These are phyloP conservation scores for Exophiala mesophila DNA, from an alignment of 2,329 filamentous ascomycete genomes.

Conservation along the genomic window DNA sequence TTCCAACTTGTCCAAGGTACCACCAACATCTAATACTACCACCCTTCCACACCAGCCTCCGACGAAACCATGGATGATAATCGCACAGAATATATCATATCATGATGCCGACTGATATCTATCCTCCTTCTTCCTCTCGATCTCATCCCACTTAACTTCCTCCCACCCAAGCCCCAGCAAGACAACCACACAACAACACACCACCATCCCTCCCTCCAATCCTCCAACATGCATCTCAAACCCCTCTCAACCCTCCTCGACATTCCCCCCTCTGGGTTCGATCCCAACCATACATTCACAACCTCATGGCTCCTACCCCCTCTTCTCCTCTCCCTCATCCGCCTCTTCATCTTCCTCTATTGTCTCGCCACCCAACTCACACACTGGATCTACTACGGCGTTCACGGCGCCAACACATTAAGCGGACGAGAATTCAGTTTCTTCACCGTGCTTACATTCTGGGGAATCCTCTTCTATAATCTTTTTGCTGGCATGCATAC, in stretches of 20 bases:
- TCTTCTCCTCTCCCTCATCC: constrained; percentile 42
- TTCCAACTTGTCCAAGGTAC: too few relatives aligned
- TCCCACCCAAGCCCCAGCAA: too few relatives aligned
- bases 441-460: constrained; percentile 79
- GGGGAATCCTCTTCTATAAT: constrained; percentile 78
- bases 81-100: too few relatives aligned
- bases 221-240: constrained; percentile 5
- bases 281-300: constrained; percentile 58
- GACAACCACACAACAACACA: too few relatives aligned
- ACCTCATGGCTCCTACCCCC: constrained; percentile 79
- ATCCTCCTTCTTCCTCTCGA: too few relatives aligned
- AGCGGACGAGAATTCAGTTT: constrained; percentile 64
- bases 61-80: too few relatives aligned
- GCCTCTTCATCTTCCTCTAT: constrained; percentile 51
- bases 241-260: constrained; percentile 6
- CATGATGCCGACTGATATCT: too few relatives aligned
- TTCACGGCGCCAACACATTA: constrained; percentile 1
- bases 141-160: too few relatives aligned
- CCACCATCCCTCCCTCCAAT: neutral
- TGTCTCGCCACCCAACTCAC: constrained; percentile 63
- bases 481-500: constrained; percentile 65
- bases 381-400: constrained; percentile 16
- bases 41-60: too few relatives aligned
- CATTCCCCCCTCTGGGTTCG: constrained; percentile 11
- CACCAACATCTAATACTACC: too few relatives aligned